These are phyloP conservation scores for Daedaleopsis nitida DNA, from an alignment of 768 basidiomycete species.

Conservation along the genomic window DNA sequence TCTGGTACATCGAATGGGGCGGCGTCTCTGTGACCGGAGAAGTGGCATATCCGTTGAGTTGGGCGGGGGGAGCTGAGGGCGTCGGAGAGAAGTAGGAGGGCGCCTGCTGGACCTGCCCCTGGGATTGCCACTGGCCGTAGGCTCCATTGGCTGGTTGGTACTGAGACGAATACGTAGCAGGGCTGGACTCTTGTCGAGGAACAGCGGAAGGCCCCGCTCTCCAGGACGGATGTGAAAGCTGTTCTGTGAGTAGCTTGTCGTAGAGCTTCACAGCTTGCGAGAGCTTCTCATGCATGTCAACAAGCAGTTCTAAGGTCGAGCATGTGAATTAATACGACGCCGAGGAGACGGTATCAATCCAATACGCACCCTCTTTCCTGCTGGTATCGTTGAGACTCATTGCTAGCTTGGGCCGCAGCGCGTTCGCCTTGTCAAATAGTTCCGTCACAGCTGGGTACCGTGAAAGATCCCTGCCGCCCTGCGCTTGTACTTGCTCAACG, in stretches of 20 bases:
- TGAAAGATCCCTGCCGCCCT: slow-evolving; percentile 76
- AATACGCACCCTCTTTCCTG: slow-evolving; percentile 75
- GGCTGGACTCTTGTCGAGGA: slow-evolving; percentile 10
- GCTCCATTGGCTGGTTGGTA: slow-evolving; percentile 17
- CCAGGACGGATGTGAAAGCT: slow-evolving; percentile 75
- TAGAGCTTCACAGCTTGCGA: slow-evolving; percentile 92
- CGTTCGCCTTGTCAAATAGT: slow-evolving; percentile 80
- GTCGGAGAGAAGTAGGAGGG: slow-evolving; percentile 22
- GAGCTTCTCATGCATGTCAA: slow-evolving; percentile 94
- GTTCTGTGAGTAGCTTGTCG: slow-evolving; percentile 83
- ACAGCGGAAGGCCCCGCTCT: slow-evolving; percentile 29
- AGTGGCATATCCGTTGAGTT: slow-evolving; percentile 21
- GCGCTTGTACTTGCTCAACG: slow-evolving; percentile 78
- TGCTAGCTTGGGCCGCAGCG: slow-evolving; percentile 78
- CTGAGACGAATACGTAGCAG: slow-evolving; percentile 33
- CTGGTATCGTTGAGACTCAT: slow-evolving; percentile 83
- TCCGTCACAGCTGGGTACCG: slow-evolving; percentile 84
- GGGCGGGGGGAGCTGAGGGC: slow-evolving; percentile 1
- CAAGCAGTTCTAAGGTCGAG: slow-evolving; percentile 64
- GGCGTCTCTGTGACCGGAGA: slow-evolving; percentile 8
- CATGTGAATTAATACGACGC: slow-evolving; percentile 1
- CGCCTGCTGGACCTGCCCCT: slow-evolving; percentile 13
- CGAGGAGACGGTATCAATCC: not conserved
- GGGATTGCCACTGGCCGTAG: slow-evolving; percentile 26
- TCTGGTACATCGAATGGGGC: slow-evolving; percentile 21